Conservation (phyloP, 1,284 basidiomycete species). For the Pseudozyma sp. region DNA sequence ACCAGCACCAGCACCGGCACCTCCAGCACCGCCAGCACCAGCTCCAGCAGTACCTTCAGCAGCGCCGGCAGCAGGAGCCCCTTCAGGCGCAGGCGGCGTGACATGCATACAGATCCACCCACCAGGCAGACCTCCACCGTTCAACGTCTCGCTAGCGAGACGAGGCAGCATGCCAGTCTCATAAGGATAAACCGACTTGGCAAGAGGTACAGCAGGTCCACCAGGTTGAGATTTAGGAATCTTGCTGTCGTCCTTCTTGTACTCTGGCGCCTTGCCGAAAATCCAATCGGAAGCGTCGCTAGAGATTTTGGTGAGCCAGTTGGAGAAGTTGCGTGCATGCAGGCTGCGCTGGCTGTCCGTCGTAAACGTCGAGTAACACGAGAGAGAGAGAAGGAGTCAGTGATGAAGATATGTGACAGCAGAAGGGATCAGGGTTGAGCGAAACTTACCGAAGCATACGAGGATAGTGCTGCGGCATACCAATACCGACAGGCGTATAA, state of each 20-base stretch:
- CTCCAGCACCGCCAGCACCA: constrained; percentile 5
- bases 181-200: constrained; percentile 41
- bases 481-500: neutral
- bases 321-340: constrained; percentile 20
- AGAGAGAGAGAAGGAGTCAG: neutral
- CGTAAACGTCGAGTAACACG: neutral
- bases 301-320: constrained; percentile 31
- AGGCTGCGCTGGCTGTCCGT: constrained; percentile 11
- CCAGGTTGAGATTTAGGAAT: constrained; percentile 20
- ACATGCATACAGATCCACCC: constrained; percentile 40
- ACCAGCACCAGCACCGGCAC: neutral
- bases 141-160: constrained; percentile 26
- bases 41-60: constrained; percentile 5
- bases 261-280: constrained; percentile 20
- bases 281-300: constrained; percentile 35
- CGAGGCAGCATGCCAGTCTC: constrained; percentile 39
- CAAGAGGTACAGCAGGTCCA: constrained; percentile 12
- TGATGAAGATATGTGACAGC: neutral
- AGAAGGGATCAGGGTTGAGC: neutral
- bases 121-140: constrained; percentile 23
- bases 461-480: neutral
- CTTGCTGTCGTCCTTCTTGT: neutral
- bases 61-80: neutral
- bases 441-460: constrained; percentile 21
- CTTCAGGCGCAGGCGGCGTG: constrained; percentile 10